Conservation (phyloP, 495 filamentous ascomycete genomes). For the Lepraria neglecta region DNA sequence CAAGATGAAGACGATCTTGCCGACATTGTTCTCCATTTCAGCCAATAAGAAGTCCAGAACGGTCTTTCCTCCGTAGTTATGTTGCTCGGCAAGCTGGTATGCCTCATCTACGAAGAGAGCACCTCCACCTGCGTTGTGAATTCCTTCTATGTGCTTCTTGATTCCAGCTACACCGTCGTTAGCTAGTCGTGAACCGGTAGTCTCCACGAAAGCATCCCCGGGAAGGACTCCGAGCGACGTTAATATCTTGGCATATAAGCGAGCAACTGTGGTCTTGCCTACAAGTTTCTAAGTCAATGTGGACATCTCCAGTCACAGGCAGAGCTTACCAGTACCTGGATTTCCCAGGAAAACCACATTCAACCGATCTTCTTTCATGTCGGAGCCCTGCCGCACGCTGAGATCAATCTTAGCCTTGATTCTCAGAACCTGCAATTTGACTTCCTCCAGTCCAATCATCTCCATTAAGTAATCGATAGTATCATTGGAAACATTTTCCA, state of each 20-base stretch:
- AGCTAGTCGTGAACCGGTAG: constrained; percentile 61
- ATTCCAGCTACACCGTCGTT: constrained; percentile 53
- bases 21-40: constrained; percentile 67
- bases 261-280: constrained; percentile 81
- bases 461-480: constrained; percentile 60
- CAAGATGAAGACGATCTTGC: constrained; percentile 70
- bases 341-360: constrained; percentile 65
- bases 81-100: constrained; percentile 53
- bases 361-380: constrained; percentile 55
- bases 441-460: constrained; percentile 66
- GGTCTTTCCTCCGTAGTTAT: constrained; percentile 45
- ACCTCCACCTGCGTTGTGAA: constrained; percentile 55
- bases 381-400: constrained; percentile 47
- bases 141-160: constrained; percentile 53
- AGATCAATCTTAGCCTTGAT: constrained; percentile 67
- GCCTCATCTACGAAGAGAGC: constrained; percentile 70
- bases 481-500: constrained; percentile 43
- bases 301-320: background rate
- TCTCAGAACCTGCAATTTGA: constrained; percentile 57
- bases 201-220: constrained; percentile 52
- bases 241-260: constrained; percentile 66
- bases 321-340: constrained; percentile 62
- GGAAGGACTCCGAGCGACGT: constrained; percentile 53
- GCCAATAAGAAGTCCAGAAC: constrained; percentile 71
- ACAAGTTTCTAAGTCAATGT: constrained; percentile 20